A percentile compares a stretch with the other conserved stretches of the same genome.
Conservation (phyloP, 257 asterid genomes). For the Scutellaria galericulata region DNA sequence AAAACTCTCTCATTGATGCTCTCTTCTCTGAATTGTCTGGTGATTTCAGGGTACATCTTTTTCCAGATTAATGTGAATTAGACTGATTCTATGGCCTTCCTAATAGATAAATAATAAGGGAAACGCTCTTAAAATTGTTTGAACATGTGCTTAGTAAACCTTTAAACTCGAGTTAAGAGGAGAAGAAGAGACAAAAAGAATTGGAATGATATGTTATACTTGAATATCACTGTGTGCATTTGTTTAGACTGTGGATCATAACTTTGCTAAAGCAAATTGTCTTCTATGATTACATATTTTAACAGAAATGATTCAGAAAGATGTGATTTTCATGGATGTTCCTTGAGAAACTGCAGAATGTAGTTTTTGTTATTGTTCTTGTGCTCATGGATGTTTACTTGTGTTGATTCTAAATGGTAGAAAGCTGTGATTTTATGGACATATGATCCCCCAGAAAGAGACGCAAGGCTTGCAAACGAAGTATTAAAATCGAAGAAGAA, state of each 20-base stretch:
- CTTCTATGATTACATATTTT: not conserved
- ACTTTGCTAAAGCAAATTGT: not conserved
- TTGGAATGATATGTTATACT: too few relatives aligned
- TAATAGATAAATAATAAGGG: too few relatives aligned
- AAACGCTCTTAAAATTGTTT: too few relatives aligned
- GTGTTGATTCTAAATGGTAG: slow-evolving; percentile 44
- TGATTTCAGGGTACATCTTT: slow-evolving; percentile 65
- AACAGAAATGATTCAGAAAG: not conserved
- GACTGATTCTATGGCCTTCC: not conserved
- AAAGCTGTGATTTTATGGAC: slow-evolving; percentile 75
- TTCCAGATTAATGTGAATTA: not conserved
- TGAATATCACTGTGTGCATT: too few relatives aligned
- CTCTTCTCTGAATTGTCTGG: slow-evolving; percentile 69
- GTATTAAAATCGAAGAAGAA: slow-evolving; percentile 61
- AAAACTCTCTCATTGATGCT: slow-evolving; percentile 56
- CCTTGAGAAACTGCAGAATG: not conserved
- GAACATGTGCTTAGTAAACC: too few relatives aligned
- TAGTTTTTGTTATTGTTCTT: too few relatives aligned
- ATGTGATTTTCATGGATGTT: not conserved
- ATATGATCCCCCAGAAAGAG: slow-evolving; percentile 78
- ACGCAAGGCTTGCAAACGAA: slow-evolving; percentile 72
- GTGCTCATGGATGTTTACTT: not conserved
- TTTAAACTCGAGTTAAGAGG: too few relatives aligned
- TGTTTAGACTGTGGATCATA: not conserved
- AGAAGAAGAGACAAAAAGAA: too few relatives aligned